Base-by-base conservation (phyloP, 441 rosid genomes). In the Omphalea diandra region DNA sequence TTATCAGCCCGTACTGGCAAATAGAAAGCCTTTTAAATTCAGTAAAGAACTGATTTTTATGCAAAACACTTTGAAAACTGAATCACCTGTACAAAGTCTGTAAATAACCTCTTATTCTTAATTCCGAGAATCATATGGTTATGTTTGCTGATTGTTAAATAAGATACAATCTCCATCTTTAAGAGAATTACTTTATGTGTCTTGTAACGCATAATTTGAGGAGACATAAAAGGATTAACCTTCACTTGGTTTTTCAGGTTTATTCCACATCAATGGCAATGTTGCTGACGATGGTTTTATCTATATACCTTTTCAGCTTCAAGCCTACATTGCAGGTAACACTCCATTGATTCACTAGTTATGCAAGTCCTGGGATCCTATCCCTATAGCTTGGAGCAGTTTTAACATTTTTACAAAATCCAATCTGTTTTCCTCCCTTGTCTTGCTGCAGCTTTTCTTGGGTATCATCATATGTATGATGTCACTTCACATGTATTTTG, bases 191-290 rank as follows among this genome's bases (percentile, higher is more conserved):
- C 43, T 61, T 60, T 38, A 4, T 52, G 46, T 26, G 38, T 22
- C 47, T 40, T 67, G 7, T 12, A 27, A 67, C 4, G 12, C 46
- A 1, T 46, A 2, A 11, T 31, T 22, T 11, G 32, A 4, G n/a
- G 12, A 29, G 7, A 10, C 26, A 20, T 35, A 33, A 50, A 32
- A n/a, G 3, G 2, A 0, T 7, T 38, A 7, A 14, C 55, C 52
- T 56, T 54, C 47, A 35, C 17, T 15, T 67, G 43, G 41, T n/a
- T 38, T 57, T 75, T 38, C 75, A 91, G 97, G 97, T 91, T 2
- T 87, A 91, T 78, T 85, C 95, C n/a, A 91, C 91, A 53, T 89
- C 97, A 66, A 85, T 91, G 95, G 95, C 93, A 22, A 91, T 91
- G 95, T 85, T 91, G 44, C 85, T 86, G 63, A 91, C 91, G 18